Evolutionary conservation across 139 green algal species (phyloP).

Genomic region (Penium margaritaceum): DNA sequence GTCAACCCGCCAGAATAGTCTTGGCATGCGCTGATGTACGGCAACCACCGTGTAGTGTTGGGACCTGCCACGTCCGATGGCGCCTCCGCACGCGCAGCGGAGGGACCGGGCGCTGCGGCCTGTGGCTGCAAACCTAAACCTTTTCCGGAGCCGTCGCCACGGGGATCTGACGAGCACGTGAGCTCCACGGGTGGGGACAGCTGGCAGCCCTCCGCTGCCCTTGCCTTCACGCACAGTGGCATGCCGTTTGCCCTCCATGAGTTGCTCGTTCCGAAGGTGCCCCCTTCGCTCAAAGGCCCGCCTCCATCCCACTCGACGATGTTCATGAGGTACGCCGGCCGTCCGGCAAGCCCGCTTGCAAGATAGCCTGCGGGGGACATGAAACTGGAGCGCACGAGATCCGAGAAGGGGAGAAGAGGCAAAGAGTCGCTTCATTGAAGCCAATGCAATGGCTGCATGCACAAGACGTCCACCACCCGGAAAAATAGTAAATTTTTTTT

Average conservation of each 20-base stretch:
- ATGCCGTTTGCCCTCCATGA: too few relatives aligned
- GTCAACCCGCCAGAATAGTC: too few relatives aligned
- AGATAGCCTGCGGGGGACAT: neutral
- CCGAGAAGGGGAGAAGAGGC: too few relatives aligned
- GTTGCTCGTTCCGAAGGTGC: too few relatives aligned
- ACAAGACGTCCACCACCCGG: neutral
- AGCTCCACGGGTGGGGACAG: neutral
- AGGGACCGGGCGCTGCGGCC: too few relatives aligned
- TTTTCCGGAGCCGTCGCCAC: neutral
- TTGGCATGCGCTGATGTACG: too few relatives aligned
- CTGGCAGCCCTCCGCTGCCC: conserved; percentile 4
- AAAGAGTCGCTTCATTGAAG: too few relatives aligned
- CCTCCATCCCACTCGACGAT: neutral
- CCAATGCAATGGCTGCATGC: neutral
- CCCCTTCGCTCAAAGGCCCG: neutral
- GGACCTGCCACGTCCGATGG: too few relatives aligned
- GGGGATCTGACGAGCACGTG: neutral
- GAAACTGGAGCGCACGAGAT: neutral
- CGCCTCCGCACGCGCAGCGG: too few relatives aligned
- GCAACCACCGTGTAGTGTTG: too few relatives aligned
- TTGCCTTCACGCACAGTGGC: neutral
- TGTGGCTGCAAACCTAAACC: too few relatives aligned
- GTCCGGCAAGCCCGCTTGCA: neutral
- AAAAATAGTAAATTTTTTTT: neutral
- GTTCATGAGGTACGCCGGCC: conserved; percentile 14